Conservation (phyloP, 169 alveolate species). For the Babesia gibsoni region DNA sequence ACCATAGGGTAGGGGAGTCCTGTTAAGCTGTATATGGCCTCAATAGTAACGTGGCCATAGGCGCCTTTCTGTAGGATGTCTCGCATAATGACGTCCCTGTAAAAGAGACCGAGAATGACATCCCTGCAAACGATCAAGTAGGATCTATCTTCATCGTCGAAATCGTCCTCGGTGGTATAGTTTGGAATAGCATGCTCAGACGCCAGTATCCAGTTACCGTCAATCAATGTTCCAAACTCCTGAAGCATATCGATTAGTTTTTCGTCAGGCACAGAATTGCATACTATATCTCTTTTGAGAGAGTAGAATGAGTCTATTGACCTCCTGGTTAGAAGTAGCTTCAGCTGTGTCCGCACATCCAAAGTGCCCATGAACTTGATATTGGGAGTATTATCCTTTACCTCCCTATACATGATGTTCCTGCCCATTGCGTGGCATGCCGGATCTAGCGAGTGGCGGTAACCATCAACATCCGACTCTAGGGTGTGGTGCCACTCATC, state of each 20-base stretch:
- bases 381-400: slow-evolving; percentile 40
- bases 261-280: slow-evolving; percentile 2
- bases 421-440: not conserved
- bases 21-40: slow-evolving; percentile 43
- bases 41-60: slow-evolving; percentile 49
- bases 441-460: slow-evolving; percentile 13
- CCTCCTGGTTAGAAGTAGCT: slow-evolving; percentile 48
- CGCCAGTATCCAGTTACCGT: slow-evolving; percentile 59
- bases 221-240: slow-evolving; percentile 44
- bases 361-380: slow-evolving; percentile 51
- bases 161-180: slow-evolving; percentile 60
- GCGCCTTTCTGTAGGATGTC: slow-evolving; percentile 30
- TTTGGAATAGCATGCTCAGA: slow-evolving; percentile 58
- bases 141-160: slow-evolving; percentile 38
- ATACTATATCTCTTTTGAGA: slow-evolving; percentile 37
- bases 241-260: slow-evolving; percentile 25
- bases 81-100: slow-evolving; percentile 30
- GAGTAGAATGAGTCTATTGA: slow-evolving; percentile 56
- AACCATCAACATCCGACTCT: slow-evolving; percentile 40
- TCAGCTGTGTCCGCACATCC: slow-evolving; percentile 47
- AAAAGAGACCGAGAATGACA: slow-evolving; percentile 34
- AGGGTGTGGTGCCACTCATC: slow-evolving; percentile 36
- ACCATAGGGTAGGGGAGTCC: slow-evolving; percentile 47
- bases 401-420: slow-evolving; percentile 5
- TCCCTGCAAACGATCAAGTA: slow-evolving; percentile 48